A percentile compares a stretch with the other conserved stretches of the same genome.
Conservation (phyloP, 129 eudicot species). For the Flaveria bidentis region DNA sequence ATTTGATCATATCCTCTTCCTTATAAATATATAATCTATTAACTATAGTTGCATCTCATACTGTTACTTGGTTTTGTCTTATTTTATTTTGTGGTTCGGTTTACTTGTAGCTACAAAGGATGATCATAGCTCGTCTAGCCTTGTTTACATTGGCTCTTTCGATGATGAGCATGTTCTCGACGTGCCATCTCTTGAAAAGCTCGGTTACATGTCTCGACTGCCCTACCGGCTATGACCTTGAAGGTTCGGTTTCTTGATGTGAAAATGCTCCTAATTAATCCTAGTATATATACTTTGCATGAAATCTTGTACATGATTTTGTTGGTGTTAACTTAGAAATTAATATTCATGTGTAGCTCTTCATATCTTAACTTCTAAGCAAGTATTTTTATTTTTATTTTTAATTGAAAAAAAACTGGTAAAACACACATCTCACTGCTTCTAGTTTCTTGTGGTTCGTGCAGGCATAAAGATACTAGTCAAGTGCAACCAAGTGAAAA, state of each 20-base stretch:
- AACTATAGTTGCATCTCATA: conserved; percentile 1
- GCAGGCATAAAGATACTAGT: conserved; percentile 67
- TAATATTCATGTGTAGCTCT: too few species aligned
- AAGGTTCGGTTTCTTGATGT: conserved; percentile 26
- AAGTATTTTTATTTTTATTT: background rate
- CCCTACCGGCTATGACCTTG: conserved; percentile 2
- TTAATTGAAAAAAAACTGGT: too few species aligned
- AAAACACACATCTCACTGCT: conserved; percentile 2
- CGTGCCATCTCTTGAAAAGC: conserved; percentile 49
- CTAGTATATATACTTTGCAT: too few species aligned
- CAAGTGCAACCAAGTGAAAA: conserved; percentile 68
- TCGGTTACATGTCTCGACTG: conserved; percentile 53
- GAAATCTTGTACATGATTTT: too few species aligned
- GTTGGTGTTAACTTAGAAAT: too few species aligned
- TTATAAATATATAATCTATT: conserved; percentile 25
- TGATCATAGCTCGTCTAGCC: conserved; percentile 26
- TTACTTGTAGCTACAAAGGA: conserved; percentile 9
- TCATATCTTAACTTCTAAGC: too few species aligned
- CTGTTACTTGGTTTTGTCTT: background rate
- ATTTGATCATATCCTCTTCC: conserved; percentile 25
- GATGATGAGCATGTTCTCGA: conserved; percentile 35
- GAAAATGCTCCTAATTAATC: background rate
- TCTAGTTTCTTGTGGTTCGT: background rate
- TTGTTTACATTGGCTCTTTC: conserved; percentile 45
- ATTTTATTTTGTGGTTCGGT: background rate